Percentiles rank a stretch among this genome's conserved stretches.
Evolutionary conservation across 345 rosid genomes (phyloP).

Genomic region (Eucalyptus guilfoylei): DNA sequence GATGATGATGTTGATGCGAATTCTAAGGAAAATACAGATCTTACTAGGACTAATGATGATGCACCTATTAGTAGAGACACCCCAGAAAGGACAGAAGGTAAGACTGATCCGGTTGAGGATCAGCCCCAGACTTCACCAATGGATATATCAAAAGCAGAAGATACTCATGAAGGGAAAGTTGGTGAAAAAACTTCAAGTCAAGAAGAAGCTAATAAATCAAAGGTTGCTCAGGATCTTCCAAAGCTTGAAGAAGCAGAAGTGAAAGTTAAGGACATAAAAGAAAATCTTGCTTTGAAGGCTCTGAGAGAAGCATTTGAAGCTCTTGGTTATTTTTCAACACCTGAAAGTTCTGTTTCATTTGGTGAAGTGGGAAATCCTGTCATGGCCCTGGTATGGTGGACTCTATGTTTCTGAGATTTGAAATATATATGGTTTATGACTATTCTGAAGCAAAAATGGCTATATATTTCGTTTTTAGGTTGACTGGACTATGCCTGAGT

Average conservation of each 20-base stretch:
- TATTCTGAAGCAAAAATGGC: background rate
- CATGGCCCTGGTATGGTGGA: constrained; percentile 86
- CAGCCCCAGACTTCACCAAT: constrained; percentile 18
- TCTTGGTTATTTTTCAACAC: constrained; percentile 50
- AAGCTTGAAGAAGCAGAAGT: constrained; percentile 28
- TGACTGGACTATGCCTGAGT: background rate
- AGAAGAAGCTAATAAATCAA: constrained; percentile 13
- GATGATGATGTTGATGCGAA: constrained; percentile 24
- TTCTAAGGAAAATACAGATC: constrained; percentile 35
- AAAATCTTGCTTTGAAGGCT: constrained; percentile 58
- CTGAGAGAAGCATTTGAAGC: constrained; percentile 85
- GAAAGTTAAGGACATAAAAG: constrained; percentile 22
- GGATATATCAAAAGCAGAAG: constrained; percentile 51
- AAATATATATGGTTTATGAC: background rate
- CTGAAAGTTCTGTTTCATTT: constrained; percentile 67
- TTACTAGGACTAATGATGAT: constrained; percentile 17
- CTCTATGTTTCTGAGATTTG: background rate
- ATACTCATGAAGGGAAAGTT: constrained; percentile 26
- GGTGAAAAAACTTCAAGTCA: constrained; percentile 24
- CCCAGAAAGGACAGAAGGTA: constrained; percentile 40
- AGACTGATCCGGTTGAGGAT: constrained; percentile 27
- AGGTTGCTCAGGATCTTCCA: constrained; percentile 20
- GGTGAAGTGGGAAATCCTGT: constrained; percentile 94
- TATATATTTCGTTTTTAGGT: background rate
- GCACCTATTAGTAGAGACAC: constrained; percentile 28